Evolutionary conservation across 257 asterid species (phyloP).

Genomic region (Paraleonurus japonicus): DNA sequence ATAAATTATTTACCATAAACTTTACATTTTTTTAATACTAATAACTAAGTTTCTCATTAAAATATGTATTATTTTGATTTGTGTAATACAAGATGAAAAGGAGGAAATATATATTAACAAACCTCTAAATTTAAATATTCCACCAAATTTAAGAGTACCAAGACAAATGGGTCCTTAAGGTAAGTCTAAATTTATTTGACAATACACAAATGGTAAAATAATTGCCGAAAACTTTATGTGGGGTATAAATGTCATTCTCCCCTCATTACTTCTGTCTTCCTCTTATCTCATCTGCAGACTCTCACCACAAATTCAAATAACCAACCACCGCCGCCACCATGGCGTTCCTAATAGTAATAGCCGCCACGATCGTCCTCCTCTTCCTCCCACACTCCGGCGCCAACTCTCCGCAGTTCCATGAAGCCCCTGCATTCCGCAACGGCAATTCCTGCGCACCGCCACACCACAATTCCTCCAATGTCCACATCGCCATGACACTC

Average conservation of each 20-base stretch:
- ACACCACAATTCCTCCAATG: conserved; percentile 33
- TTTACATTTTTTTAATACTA: no score
- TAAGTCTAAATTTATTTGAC: not conserved
- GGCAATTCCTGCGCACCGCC: conserved; percentile 55
- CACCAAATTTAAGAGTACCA: no score
- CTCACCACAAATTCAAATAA: not conserved
- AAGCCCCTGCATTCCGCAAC: conserved; percentile 90
- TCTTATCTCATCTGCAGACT: not conserved
- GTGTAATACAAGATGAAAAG: no score
- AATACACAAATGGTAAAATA: not conserved
- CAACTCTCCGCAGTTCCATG: conserved; percentile 52
- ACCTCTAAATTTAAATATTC: no score
- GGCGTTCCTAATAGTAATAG: conserved; percentile 21
- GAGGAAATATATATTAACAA: no score
- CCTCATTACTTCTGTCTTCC: not conserved
- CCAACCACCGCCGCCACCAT: conserved; percentile 25
- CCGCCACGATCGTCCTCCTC: conserved; percentile 28
- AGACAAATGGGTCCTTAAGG: no score
- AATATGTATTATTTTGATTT: no score
- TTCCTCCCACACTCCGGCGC: conserved; percentile 28
- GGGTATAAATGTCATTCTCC: conserved; percentile 38
- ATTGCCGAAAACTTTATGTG: not conserved
- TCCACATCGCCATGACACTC: conserved; percentile 86
- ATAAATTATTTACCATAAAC: no score
- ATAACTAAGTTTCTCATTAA: no score